These are phyloP conservation scores for Heliamphora pulchella DNA, from an alignment of 179 eudicot genomes.

Conservation along the genomic window DNA sequence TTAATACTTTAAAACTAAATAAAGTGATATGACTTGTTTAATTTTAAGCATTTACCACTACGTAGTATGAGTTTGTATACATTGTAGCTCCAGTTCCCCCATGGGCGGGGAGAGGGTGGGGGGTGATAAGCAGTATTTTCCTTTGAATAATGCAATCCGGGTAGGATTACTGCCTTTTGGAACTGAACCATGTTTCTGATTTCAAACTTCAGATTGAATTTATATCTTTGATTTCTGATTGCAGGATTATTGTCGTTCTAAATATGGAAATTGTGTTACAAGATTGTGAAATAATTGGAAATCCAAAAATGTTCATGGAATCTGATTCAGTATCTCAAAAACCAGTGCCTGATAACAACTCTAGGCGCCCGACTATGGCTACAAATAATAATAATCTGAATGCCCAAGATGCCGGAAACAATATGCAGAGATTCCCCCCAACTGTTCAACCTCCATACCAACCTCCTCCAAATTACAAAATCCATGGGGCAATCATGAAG, in stretches of 20 bases:
- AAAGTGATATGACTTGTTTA: not conserved
- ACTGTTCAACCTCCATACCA: constrained; percentile 88
- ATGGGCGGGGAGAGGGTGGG: too few relatives aligned
- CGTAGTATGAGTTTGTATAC: not conserved
- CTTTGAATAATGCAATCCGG: not conserved
- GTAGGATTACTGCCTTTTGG: not conserved
- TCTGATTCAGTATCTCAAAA: constrained; percentile 36
- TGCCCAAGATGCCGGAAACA: constrained; percentile 30
- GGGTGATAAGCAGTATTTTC: not conserved
- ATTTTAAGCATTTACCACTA: not conserved
- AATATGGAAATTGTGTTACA: constrained; percentile 83
- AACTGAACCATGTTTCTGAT: not conserved
- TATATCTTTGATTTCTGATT: constrained; percentile 15
- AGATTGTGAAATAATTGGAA: constrained; percentile 75
- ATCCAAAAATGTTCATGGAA: constrained; percentile 40
- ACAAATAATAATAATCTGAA: constrained; percentile 18
- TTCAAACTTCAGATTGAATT: not conserved
- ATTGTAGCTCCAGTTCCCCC: not conserved
- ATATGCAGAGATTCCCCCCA: constrained; percentile 45
- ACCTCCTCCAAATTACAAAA: constrained; percentile 82
- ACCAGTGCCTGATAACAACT: constrained; percentile 23
- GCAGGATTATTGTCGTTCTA: constrained; percentile 83
- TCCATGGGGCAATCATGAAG: constrained; percentile 84
- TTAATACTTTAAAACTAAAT: not conserved
- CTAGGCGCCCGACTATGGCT: constrained; percentile 19